Evolutionary conservation across 1,284 basidiomycete genomes (phyloP), one percentile per base, ranked within the genome.

Genomic region (Bjerkandera adusta): DNA sequence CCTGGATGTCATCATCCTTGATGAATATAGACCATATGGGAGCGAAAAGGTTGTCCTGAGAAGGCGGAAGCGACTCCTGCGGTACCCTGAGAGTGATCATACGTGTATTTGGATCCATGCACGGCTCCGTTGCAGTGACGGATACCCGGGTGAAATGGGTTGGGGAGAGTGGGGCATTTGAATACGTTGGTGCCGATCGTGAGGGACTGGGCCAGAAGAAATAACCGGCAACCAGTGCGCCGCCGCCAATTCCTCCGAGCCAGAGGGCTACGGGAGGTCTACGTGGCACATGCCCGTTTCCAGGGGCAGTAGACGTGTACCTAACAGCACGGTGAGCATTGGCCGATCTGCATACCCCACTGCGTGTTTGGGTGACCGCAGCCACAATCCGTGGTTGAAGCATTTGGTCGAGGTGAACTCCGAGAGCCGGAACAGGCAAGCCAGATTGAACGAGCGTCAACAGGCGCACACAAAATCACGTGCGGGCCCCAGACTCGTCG

Each of bases 1-100:
- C 87, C 64, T 92, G 90, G 16, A 93, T 87, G 55, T 90, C 89
- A 52, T 86, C 85, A 58, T 93, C 88, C 57, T 92, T 92, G 60
- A 92, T 73, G 61, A 76, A 92, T 15, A 93, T 67, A 24, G 85
- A 85, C 77, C 83, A 89, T 48, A 92, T 79, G 4, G 85, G 73
- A 32, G 61, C 51, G 22, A 65, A 62, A 3, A 51, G 44, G 4
- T 54, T 40, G 8, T 56, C 42, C 5, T 60, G 30, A 6, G 45
- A 45, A 16, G 63, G 47, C 2, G 70, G 68, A n/a, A 70, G 58
- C 6, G 68, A 56, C 41, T 78, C 62, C 1, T 66, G 67, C 2
- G 84, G 77, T 3, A 88, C 60, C 3, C 70, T 65, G 35, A 92
- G 63, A 8, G 78, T 79, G 21, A 92, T 66, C 4, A 92, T 64